phyloP scores from a whole-genome alignment of 2,329 filamentous ascomycete genomes.

The Fusarium siculi region DNA sequence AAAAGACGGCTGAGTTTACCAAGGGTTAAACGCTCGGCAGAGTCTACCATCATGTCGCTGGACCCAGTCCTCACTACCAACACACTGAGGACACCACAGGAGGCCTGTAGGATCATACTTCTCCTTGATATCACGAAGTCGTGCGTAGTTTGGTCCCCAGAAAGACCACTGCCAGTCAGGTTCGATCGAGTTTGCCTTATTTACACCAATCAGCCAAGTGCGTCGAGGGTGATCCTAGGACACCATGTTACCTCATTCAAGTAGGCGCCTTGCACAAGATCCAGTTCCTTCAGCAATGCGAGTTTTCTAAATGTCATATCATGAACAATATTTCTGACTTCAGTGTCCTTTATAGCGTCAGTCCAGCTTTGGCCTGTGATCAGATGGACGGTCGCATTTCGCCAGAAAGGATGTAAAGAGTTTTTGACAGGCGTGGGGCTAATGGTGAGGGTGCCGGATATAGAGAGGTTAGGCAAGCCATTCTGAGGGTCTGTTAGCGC shows the following conservation, averaged over 20 bases:
- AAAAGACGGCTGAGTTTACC: not conserved
- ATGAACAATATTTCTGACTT: not conserved
- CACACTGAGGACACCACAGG: conserved; percentile 1
- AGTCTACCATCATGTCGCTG: not conserved
- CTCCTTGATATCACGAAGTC: not conserved
- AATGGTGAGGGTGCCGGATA: not conserved
- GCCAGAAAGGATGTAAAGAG: not conserved
- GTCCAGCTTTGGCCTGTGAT: not conserved
- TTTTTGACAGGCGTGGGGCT: not conserved
- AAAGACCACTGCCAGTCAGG: conserved; percentile 5
- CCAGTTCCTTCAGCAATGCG: not conserved
- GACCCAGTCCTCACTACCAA: conserved; percentile 7
- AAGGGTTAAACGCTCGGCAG: not conserved
- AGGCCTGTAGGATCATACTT: not conserved
- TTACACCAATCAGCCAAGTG: not conserved
- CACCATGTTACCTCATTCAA: not conserved
- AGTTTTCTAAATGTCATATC: not conserved
- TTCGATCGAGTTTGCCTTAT: not conserved
- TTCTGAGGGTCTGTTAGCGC: too few species aligned
- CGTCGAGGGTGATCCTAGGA: fast-evolving
- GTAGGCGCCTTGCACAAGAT: not conserved
- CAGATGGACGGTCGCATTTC: not conserved
- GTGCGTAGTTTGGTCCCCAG: not conserved
- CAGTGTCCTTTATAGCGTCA: not conserved
- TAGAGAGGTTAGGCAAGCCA: not conserved